These are phyloP conservation scores for Parasitella parasitica DNA, from an alignment of 371 early-diverging fungal genomes.

Conservation along the genomic window DNA sequence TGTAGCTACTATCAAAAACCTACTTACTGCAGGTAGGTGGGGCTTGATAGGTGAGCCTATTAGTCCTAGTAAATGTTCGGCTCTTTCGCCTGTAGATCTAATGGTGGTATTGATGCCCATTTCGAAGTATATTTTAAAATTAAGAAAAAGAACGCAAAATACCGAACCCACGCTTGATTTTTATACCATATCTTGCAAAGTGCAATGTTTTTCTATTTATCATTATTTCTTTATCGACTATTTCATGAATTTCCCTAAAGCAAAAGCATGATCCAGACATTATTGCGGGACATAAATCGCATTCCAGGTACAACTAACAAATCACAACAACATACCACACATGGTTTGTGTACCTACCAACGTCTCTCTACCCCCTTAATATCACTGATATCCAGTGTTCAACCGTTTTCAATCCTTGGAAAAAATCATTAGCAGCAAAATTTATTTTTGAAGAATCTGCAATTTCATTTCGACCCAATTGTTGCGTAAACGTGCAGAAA, in stretches of 20 bases:
- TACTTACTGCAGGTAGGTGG: conserved; percentile 27
- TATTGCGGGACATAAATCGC: neutral
- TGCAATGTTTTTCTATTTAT: conserved; percentile 2
- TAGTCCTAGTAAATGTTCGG: conserved; percentile 76
- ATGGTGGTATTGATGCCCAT: conserved; percentile 2
- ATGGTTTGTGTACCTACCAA: neutral
- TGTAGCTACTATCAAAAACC: conserved; percentile 36
- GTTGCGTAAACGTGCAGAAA: neutral
- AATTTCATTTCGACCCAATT: neutral
- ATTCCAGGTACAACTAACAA: neutral
- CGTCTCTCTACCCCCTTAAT: neutral
- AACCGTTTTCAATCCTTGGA: no score
- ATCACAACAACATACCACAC: neutral
- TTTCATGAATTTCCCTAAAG: neutral
- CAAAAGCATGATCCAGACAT: neutral
- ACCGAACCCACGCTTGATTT: neutral
- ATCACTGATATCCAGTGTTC: neutral
- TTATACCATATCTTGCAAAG: neutral
- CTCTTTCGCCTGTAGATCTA: conserved; percentile 35
- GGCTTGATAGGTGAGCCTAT: conserved; percentile 77
- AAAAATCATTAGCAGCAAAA: no score
- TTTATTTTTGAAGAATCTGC: no score
- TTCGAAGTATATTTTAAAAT: neutral
- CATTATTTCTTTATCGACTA: conserved; percentile 13
- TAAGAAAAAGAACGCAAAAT: neutral